Evolutionary conservation across 257 asterid species (phyloP).

Genomic region (Gentiana dahurica): DNA sequence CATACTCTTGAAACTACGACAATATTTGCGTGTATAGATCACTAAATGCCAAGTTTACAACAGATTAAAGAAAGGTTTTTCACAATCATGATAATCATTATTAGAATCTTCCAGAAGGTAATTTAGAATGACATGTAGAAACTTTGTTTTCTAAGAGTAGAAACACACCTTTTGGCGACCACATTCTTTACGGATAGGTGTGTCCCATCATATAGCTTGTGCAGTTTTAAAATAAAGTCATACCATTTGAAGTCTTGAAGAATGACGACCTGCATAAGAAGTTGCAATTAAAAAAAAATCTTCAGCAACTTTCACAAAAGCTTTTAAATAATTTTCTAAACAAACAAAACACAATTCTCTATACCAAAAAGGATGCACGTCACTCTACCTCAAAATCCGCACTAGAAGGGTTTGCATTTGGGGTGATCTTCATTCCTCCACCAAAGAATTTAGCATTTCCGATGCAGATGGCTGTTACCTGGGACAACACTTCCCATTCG

Average conservation of each 20-base stretch:
- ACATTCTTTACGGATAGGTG: conserved; percentile 77
- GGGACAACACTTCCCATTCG: conserved; percentile 70
- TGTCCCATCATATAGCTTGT: conserved; percentile 75
- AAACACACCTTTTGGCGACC: conserved; percentile 56
- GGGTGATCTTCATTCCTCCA: conserved; percentile 93
- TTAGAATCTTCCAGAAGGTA: background rate
- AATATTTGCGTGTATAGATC: no score
- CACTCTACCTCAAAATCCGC: conserved; percentile 58
- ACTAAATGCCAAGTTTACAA: no score
- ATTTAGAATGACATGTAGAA: background rate
- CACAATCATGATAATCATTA: no score
- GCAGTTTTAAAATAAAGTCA: conserved; percentile 64
- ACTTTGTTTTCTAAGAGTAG: background rate
- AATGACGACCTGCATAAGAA: conserved; percentile 50
- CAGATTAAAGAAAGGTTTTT: no score
- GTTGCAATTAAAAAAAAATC: conserved; percentile 7
- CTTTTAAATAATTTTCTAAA: background rate
- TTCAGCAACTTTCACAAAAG: background rate
- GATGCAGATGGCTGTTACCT: conserved; percentile 80
- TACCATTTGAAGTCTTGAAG: conserved; percentile 88
- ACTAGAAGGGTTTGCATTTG: conserved; percentile 62
- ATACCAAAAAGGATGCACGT: conserved; percentile 2
- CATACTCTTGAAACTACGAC: no score
- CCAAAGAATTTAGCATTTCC: conserved; percentile 95
- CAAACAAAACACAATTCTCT: background rate